A percentile compares a stretch with the other conserved stretches of the same genome.
These are phyloP conservation scores for Leishmania amazonensis DNA, from an alignment of 208 protist genomes.

Conservation along the genomic window DNA sequence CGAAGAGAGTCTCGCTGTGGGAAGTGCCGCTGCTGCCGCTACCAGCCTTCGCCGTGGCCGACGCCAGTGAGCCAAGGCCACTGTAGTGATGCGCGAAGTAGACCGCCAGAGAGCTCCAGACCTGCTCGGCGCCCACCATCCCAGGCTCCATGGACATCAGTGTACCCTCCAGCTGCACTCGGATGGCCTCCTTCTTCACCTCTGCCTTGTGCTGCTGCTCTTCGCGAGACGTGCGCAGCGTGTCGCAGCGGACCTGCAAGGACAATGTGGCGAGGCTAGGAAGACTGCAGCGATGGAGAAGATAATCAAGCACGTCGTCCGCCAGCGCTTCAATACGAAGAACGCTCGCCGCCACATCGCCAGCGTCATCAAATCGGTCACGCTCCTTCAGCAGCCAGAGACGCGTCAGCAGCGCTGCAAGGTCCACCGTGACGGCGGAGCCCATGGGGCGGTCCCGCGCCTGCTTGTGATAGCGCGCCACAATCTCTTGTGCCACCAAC, in stretches of 20 bases:
- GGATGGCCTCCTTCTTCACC: constrained; percentile 74
- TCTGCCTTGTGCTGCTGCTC: constrained; percentile 46
- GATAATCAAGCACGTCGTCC: constrained; percentile 62
- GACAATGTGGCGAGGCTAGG: constrained; percentile 63
- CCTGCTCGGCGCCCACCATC: constrained; percentile 57
- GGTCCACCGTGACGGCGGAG: constrained; percentile 60
- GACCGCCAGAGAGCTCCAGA: constrained; percentile 68
- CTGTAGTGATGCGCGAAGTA: constrained; percentile 72
- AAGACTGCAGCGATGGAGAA: constrained; percentile 51
- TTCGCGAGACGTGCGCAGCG: constrained; percentile 32
- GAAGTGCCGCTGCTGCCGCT: constrained; percentile 15
- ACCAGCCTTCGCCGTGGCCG: constrained; percentile 1
- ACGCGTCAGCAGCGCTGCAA: constrained; percentile 66
- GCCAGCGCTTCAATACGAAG: constrained; percentile 65
- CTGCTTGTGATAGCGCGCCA: constrained; percentile 54
- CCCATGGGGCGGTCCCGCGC: constrained; percentile 25
- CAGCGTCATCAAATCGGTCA: constrained; percentile 46
- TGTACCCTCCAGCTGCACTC: constrained; percentile 54
- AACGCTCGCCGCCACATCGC: constrained; percentile 62
- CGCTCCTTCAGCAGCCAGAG: constrained; percentile 61
- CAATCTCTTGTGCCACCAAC: constrained; percentile 70
- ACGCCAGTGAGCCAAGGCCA: constrained; percentile 28
- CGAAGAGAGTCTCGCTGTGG: constrained; percentile 64
- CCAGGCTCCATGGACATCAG: constrained; percentile 53
- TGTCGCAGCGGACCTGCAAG: constrained; percentile 58